Evolutionary conservation across 1,284 basidiomycete genomes (phyloP).

Genomic region (Tetrapyrgos nigripes): DNA sequence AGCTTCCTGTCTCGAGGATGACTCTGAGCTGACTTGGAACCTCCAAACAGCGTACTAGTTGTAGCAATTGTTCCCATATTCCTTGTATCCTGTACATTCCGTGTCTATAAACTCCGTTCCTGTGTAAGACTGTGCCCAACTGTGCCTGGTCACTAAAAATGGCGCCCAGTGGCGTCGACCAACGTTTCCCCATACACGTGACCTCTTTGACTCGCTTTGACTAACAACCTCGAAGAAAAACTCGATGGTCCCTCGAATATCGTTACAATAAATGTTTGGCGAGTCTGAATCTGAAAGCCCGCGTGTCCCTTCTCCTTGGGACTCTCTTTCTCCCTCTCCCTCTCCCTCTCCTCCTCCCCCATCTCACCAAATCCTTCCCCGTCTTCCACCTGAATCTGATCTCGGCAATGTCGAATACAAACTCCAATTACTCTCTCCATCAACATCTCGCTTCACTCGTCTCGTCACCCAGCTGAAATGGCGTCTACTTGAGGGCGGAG

Average conservation of each 20-base stretch:
- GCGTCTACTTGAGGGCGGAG: slow-evolving; percentile 90
- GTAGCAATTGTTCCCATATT: no score
- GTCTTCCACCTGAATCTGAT: slow-evolving; percentile 77
- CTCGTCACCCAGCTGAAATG: slow-evolving; percentile 95
- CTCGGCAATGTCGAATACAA: slow-evolving; percentile 89
- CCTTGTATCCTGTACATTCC: no score
- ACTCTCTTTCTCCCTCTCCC: slow-evolving; percentile 43
- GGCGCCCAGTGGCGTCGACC: no score
- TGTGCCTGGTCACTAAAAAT: no score
- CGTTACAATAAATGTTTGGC: slow-evolving; percentile 66
- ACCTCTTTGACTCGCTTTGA: no score
- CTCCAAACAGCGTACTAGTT: no score
- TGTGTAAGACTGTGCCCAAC: no score
- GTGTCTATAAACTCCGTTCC: no score
- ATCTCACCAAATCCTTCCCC: slow-evolving; percentile 47
- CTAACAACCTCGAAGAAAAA: no score
- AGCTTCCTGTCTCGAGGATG: no score
- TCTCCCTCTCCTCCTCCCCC: slow-evolving; percentile 17
- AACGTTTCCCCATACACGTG: no score
- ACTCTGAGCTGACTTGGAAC: no score
- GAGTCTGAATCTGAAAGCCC: slow-evolving; percentile 81
- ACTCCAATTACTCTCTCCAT: slow-evolving; percentile 76
- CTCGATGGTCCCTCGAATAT: slow-evolving; percentile 74
- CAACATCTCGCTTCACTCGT: slow-evolving; percentile 73
- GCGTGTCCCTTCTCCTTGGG: slow-evolving; percentile 81